Base-by-base conservation (phyloP, 2,329 filamentous ascomycete species). In the Fusarium sp. region DNA sequence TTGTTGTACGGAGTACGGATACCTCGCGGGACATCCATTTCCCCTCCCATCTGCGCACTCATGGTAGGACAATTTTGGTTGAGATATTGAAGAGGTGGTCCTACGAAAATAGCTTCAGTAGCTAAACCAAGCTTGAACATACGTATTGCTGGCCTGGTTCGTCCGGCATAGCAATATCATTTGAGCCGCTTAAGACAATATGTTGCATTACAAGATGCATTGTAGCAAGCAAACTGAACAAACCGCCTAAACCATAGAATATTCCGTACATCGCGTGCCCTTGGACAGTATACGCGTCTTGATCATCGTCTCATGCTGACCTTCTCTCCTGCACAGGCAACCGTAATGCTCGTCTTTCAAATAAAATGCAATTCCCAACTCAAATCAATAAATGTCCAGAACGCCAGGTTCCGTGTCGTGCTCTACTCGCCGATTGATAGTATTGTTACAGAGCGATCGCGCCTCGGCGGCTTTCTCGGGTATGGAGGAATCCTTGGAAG, bases 401-500 rank as follows among this genome's bases (percentile, higher is more conserved):
- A 79, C 77, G 77, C 77, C 77, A 39, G 67, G 68, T 76, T 70
- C 71, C 61, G 68, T 69, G 62, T 76, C 68, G 66, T 77, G 42
- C 49, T 77, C 63, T 70, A 71, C 54, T 70, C 66, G 66, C 56
- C 54, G 59, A 61, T 58, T 56, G 49, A 44, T 45, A 46, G 53
- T 71, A 60, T 72, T 59, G 65, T 82, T 81, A 88, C 80, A 97
- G 86, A 67, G 92, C 90, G 84, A 97, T 97, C 70, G 94, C 92
- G 72, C 95, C 95, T 80, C 93, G 88, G 82, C 93, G 88, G 83
- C 90, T 94, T 82, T 95, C 92, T 82, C 94, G 91, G 77, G 94
- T 84, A 83, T 98, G 94, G 69, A 98, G 88, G 79, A 93, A 89
- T 71, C 94, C 95, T 82, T 98, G 95, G 75, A 95, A 89, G 64